Percentiles rank a stretch among this genome's conserved stretches.
These are phyloP conservation scores for Senecio squalidus DNA, from an alignment of 140 eudicot genomes.

Conservation along the genomic window DNA sequence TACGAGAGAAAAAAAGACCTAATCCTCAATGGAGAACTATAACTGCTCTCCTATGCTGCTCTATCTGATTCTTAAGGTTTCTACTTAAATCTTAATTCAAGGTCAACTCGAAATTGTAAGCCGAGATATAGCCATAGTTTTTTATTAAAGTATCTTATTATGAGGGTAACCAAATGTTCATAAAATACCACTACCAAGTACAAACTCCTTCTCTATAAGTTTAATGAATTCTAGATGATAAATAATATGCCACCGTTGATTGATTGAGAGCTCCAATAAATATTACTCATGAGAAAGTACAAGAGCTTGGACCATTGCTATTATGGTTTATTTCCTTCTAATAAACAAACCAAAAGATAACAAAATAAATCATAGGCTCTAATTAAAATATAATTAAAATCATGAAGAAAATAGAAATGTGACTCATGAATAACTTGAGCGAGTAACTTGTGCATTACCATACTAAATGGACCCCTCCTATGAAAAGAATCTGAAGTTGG, in stretches of 20 bases:
- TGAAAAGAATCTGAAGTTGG: constrained; percentile 82
- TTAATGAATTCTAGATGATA: not conserved
- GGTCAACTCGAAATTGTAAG: not conserved
- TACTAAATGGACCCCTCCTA: constrained; percentile 41
- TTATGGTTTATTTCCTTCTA: not conserved
- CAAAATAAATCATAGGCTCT: not conserved
- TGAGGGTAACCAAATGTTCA: not conserved
- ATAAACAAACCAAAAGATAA: not conserved
- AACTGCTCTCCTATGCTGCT: not conserved
- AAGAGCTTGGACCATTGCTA: not conserved
- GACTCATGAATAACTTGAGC: constrained; percentile 25
- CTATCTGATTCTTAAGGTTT: not conserved
- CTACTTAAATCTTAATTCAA: not conserved
- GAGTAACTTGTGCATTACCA: constrained; percentile 29
- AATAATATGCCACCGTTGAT: not conserved
- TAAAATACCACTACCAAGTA: not conserved
- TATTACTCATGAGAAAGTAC: not conserved
- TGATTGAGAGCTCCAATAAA: not conserved
- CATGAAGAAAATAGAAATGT: not conserved
- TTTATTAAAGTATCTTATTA: not conserved
- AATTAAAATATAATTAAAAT: not conserved
- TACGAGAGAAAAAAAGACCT: not conserved
- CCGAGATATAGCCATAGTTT: not conserved
- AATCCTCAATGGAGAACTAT: not conserved
- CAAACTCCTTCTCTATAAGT: constrained; percentile 11